Evolutionary conservation across 371 early-diverging fungal species (phyloP), one percentile per base, ranked within the genome.

Genomic region (Actinomucor elegans): DNA sequence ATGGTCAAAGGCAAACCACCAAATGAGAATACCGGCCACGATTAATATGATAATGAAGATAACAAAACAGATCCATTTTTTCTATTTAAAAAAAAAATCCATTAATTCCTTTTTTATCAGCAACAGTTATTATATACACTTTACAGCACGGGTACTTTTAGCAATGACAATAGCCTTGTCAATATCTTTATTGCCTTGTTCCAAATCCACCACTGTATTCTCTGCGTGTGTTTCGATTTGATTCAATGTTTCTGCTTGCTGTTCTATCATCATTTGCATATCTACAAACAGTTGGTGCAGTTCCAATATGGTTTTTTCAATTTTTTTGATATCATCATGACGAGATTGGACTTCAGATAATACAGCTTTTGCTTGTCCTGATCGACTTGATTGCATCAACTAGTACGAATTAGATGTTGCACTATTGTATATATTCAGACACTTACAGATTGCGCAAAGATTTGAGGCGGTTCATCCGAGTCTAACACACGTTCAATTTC

Each of bases 211-310:
- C 14, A 81, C 81, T 5, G 90, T 77, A 40, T 73, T 71, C 4
- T 78, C 71, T 2, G 88, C 83, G 58, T 90, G 77, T 7, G 67
- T 62, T 56, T 90, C 92, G 14, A 93, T 88, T 41, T 84, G 77
- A 48, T 86, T 76, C 14, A 94, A 52, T 26, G 84, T 60, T 33
- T 86, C 87, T 26, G 85, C 92, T 64, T 92, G 93, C 11, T 85
- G 84, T 21, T 86, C 84, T 5, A 93, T 90, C 56, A 92, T 75
- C 47, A 90, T 89, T 48, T 90, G 83, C 92, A 94, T 91, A 65
- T 94, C 94, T 47, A 88, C 80, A 64, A 92, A 94, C 52, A 94
- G 67, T 72, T 91, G 87, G 67, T 91, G 91, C 42, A 94, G 67
- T 78, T 94, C 93, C 37, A 91, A 46, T 46, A 92, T 88, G n/a